These are phyloP conservation scores for Aegilops bicornis DNA, from an alignment of 176 grass and related monocot genomes.

Conservation along the genomic window DNA sequence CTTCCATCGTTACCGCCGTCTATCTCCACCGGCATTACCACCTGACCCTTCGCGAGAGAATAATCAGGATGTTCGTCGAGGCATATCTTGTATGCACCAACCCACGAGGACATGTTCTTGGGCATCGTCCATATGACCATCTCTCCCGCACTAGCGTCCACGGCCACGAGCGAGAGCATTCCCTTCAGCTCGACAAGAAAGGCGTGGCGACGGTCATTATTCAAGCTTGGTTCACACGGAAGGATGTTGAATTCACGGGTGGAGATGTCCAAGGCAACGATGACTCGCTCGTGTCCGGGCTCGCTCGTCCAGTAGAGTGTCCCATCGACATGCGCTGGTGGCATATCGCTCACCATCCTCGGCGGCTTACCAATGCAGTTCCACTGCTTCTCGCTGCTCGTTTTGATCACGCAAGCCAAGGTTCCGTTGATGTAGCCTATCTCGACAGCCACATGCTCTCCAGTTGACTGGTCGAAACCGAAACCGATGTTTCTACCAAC, in stretches of 20 bases:
- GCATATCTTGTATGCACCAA: not conserved
- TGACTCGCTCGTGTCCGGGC: not conserved
- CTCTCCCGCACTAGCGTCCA: not conserved
- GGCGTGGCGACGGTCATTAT: not conserved
- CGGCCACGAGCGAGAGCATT: not conserved
- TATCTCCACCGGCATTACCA: not conserved
- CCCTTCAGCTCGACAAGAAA: conserved; percentile 8
- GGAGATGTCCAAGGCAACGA: not conserved
- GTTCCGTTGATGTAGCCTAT: not conserved
- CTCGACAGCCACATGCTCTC: conserved; percentile 23
- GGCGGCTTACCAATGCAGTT: not conserved
- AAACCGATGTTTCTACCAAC: conserved; percentile 2
- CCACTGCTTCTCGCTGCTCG: not conserved
- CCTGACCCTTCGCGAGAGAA: not conserved
- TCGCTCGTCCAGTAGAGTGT: conserved; percentile 22
- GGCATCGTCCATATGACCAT: not conserved
- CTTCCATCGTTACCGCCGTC: not conserved
- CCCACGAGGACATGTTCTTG: not conserved
- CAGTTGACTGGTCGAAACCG: not conserved
- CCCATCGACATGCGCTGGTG: conserved; percentile 7
- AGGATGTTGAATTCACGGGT: not conserved
- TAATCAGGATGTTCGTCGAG: not conserved
- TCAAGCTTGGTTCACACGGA: not conserved
- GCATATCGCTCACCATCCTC: not conserved
- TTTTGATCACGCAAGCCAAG: conserved; percentile 9